These are phyloP conservation scores for Euphorbia peplus DNA, from an alignment of 345 rosid genomes.

Conservation along the genomic window DNA sequence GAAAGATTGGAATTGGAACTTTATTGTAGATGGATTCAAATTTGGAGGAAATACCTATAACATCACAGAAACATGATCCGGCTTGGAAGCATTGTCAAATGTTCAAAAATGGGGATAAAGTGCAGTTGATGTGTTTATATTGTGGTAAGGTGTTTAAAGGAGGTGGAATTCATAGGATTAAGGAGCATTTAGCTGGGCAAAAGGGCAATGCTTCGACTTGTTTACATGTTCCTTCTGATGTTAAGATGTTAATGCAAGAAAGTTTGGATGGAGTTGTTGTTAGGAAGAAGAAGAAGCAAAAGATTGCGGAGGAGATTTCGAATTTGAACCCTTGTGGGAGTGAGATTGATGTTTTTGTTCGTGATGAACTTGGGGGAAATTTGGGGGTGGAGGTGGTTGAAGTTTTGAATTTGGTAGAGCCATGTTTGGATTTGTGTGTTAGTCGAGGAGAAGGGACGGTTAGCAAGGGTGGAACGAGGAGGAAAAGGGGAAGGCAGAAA, in stretches of 20 bases:
- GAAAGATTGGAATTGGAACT: not conserved
- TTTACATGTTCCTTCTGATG: conserved; percentile 57
- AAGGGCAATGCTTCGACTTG: conserved; percentile 88
- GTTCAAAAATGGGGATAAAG: conserved; percentile 65
- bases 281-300: conserved; percentile 68
- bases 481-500: conserved; percentile 44
- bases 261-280: conserved; percentile 67
- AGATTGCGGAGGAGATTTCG: conserved; percentile 45
- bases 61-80: conserved; percentile 83
- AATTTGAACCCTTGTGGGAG: conserved; percentile 39
- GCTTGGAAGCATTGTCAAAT: conserved; percentile 93
- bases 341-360: conserved; percentile 28
- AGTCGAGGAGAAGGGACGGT: conserved; percentile 33
- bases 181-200: conserved; percentile 88
- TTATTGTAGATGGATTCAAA: conserved; percentile 38
- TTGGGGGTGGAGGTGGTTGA: conserved; percentile 24
- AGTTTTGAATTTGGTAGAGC: conserved; percentile 16
- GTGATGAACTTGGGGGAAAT: conserved; percentile 22
- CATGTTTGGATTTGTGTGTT: conserved; percentile 21
- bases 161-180: conserved; percentile 92
- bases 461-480: conserved; percentile 39
- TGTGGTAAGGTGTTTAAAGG: conserved; percentile 84
- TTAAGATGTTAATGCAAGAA: conserved; percentile 55
- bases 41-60: conserved; percentile 57
- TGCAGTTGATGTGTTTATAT: conserved; percentile 74